phyloP scores from a whole-genome alignment of 139 green algal genomes.

The Haematococcus sp. region DNA sequence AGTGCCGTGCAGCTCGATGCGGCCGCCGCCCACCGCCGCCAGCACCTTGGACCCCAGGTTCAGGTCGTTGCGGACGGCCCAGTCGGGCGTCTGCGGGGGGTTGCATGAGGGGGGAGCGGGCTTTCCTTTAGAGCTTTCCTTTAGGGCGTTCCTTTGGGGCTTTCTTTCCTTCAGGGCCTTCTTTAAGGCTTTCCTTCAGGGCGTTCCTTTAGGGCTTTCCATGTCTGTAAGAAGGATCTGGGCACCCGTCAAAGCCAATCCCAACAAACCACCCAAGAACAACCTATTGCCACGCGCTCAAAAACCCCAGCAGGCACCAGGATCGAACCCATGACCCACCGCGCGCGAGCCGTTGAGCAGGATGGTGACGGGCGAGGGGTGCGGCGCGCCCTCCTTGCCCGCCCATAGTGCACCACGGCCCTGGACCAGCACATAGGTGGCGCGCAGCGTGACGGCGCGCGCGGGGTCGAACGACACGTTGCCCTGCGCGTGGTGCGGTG shows the following conservation, averaged over 20 bases:
- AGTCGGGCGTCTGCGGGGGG: constrained; percentile 20
- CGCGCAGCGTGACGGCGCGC: constrained; percentile 15
- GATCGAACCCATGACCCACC: too few species aligned
- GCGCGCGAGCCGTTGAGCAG: constrained; percentile 20
- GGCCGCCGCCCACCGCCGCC: constrained; percentile 22
- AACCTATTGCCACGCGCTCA: too few species aligned
- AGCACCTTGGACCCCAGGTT: constrained; percentile 38
- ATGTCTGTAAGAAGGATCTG: too few species aligned
- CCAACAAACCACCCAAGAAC: too few species aligned
- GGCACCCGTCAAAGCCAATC: too few species aligned
- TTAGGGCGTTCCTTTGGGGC: too few species aligned
- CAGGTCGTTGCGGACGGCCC: constrained; percentile 17
- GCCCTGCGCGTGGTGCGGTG: too few species aligned
- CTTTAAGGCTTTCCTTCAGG: too few species aligned
- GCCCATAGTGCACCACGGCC: constrained; percentile 8
- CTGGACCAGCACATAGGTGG: constrained; percentile 19
- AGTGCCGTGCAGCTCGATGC: constrained; percentile 17
- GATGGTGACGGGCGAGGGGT: constrained; percentile 11
- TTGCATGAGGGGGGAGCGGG: not conserved
- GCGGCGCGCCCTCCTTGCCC: constrained; percentile 2
- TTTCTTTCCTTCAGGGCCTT: too few species aligned
- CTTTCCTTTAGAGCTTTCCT: too few species aligned
- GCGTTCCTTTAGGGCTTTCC: too few species aligned
- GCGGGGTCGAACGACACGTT: constrained; percentile 31
- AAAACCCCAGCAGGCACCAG: too few species aligned